A percentile compares a stretch with the other conserved stretches of the same genome.
Evolutionary conservation across 2,329 filamentous ascomycete species (phyloP).

Genomic region (Knoxdaviesia proteae): DNA sequence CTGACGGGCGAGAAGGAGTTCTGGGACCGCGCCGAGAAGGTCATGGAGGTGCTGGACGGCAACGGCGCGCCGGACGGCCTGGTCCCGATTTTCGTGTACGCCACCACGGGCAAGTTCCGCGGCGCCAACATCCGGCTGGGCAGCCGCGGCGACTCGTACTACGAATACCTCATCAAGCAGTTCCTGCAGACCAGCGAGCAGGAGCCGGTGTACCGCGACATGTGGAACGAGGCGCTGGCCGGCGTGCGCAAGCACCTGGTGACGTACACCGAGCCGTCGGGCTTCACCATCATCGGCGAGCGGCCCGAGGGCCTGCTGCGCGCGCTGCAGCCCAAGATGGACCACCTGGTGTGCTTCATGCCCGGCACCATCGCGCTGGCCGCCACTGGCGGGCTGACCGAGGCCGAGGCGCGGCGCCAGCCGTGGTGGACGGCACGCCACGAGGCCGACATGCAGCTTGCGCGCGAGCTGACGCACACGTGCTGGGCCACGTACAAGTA

Average conservation of each 20-base stretch:
- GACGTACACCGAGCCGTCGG: slow-evolving; percentile 62
- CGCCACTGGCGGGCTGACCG: slow-evolving; percentile 57
- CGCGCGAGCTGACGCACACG: slow-evolving; percentile 80
- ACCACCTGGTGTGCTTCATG: slow-evolving; percentile 94
- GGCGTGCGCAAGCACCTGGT: slow-evolving; percentile 84
- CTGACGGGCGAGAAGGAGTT: slow-evolving; percentile 81
- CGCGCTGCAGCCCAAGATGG: slow-evolving; percentile 71
- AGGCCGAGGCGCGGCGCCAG: slow-evolving; percentile 53
- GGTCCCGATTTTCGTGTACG: slow-evolving; percentile 77
- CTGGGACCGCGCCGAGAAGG: slow-evolving; percentile 79
- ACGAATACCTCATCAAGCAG: slow-evolving; percentile 97
- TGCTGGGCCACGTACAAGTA: slow-evolving; percentile 96
- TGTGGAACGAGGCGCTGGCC: slow-evolving; percentile 74
- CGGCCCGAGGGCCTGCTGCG: slow-evolving; percentile 51
- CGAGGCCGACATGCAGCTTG: slow-evolving; percentile 72
- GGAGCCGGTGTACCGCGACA: slow-evolving; percentile 68
- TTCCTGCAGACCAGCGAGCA: slow-evolving; percentile 81
- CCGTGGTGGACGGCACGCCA: slow-evolving; percentile 56
- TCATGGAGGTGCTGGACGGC: slow-evolving; percentile 77
- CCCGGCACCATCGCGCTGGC: slow-evolving; percentile 85
- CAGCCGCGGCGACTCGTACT: slow-evolving; percentile 91
- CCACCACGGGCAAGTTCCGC: slow-evolving; percentile 57
- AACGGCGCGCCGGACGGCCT: slow-evolving; percentile 64
- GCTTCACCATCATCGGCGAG: slow-evolving; percentile 80
- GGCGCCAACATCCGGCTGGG: slow-evolving; percentile 78